Conservation (phyloP, 2,329 filamentous ascomycete species). For the Stylonectria norvegica region DNA sequence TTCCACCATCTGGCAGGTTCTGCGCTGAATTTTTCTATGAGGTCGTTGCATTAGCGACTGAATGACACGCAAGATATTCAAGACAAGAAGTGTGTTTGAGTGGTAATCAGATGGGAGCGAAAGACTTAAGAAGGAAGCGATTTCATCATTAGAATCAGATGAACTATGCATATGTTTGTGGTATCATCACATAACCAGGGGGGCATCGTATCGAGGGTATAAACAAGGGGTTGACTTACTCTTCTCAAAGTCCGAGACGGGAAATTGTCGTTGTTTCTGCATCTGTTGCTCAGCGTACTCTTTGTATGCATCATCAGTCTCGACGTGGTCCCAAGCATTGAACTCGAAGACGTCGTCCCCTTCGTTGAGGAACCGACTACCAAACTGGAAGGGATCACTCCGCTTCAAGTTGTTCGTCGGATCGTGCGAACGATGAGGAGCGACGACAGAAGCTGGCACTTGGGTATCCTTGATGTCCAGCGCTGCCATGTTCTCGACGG, state of each 20-base stretch:
- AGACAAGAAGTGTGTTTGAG: conserved; percentile 16
- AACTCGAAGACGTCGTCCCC: conserved; percentile 91
- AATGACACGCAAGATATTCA: conserved; percentile 10
- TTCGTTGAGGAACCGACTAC: conserved; percentile 78
- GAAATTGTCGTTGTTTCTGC: conserved; percentile 75
- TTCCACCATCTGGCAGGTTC: conserved; percentile 98
- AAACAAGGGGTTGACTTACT: conserved; percentile 46
- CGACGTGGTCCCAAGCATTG: conserved; percentile 98
- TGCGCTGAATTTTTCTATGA: conserved; percentile 79
- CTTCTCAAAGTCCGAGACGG: conserved; percentile 91
- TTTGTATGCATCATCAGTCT: conserved; percentile 84
- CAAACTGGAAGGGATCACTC: conserved; percentile 92
- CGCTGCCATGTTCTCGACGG: conserved; percentile 24
- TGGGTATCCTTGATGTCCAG: conserved; percentile 24
- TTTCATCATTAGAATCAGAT: conserved; percentile 67
- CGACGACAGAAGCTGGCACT: conserved; percentile 31
- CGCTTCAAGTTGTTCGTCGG: conserved; percentile 75
- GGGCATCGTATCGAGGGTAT: conserved; percentile 4
- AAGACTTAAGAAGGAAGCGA: conserved; percentile 58
- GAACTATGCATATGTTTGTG: conserved; percentile 63
- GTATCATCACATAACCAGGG: conserved; percentile 53
- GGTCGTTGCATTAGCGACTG: conserved; percentile 38
- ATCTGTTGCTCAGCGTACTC: conserved; percentile 83
- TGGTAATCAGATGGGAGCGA: conserved; percentile 67
- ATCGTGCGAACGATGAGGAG: conserved; percentile 67